These are phyloP conservation scores for Huiozyma sinensis DNA, from an alignment of 805 yeast species.

Conservation along the genomic window DNA sequence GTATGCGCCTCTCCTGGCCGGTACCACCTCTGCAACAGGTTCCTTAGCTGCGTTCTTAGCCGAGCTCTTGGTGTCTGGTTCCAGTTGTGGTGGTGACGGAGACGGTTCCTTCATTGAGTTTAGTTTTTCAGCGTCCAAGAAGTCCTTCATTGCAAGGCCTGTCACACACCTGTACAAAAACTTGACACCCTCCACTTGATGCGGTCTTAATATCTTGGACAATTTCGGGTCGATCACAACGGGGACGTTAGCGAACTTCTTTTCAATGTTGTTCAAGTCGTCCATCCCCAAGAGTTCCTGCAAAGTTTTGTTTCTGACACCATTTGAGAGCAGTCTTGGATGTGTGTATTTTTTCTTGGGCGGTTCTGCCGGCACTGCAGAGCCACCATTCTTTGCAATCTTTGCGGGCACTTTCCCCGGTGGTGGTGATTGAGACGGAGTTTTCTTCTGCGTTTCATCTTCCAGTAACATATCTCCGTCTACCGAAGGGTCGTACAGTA, in stretches of 20 bases:
- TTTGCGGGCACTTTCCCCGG: constrained; percentile 22
- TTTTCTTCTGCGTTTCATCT: constrained; percentile 11
- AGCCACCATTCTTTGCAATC: constrained; percentile 14
- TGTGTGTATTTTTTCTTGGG: constrained; percentile 20
- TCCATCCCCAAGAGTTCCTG: constrained; percentile 54
- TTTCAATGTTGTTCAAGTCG: constrained; percentile 25
- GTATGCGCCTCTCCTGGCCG: constrained; percentile 58
- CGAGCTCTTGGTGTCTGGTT: neutral
- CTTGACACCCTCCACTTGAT: constrained; percentile 91
- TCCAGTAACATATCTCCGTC: constrained; percentile 39
- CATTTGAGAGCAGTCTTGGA: constrained; percentile 24
- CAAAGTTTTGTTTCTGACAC: constrained; percentile 43
- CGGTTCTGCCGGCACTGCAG: neutral
- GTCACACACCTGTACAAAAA: constrained; percentile 85
- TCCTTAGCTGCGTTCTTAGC: neutral
- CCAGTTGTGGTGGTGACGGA: neutral
- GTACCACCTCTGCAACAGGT: constrained; percentile 1
- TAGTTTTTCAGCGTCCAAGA: constrained; percentile 19
- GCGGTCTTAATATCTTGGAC: constrained; percentile 81
- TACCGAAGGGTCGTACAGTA: constrained; percentile 88
- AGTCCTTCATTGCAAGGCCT: constrained; percentile 49
- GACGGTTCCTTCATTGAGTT: constrained; percentile 3
- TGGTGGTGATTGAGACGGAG: constrained; percentile 6
- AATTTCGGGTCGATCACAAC: constrained; percentile 90
- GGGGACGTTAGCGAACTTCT: constrained; percentile 73